Evolutionary conservation across 441 rosid species (phyloP), one percentile per base, ranked within the genome.

Genomic region (Breynia disticha): DNA sequence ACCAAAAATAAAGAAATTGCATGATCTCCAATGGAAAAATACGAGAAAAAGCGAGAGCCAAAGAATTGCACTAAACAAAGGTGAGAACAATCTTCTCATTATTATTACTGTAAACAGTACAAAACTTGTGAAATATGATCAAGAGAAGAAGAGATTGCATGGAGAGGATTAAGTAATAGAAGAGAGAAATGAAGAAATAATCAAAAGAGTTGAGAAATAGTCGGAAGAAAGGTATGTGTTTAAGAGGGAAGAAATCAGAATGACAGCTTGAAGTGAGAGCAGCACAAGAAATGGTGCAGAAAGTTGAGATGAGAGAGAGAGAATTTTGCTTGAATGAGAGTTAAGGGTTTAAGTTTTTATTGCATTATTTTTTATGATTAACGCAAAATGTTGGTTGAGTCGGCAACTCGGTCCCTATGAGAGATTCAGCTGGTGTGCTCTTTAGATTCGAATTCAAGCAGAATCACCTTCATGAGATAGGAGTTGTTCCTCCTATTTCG

Each of bases 1-100:
- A 11, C 4, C 16, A 28, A 11, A 19, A 32, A 28, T 28, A n/a
- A 56, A 50, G 47, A 47, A 59, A 50, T 41, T 52, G 43, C 53
- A 3, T 15, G 15, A 62, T 5, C 38, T 3, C 44, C 56, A 62
- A 16, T 47, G 49, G 11, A 60, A 65, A 3, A 67, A n/a, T 5
- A 72, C 41, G 18, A 64, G 43, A 17, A 57, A 48, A 44, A 71
- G 45, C 16, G 60, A 68, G 43, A 69, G 47, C 15, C 54, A 60
- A 49, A 70, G 60, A 70, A 63, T 46, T 18, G 37, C 0, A 32
- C 5, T 50, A 35, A 60, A 37, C 18, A 42, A 42, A 46, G 7
- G 38, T 1, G 28, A 62, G 7, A 50, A 35, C 15, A 37, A 18
- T 51, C 62, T 28, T 28, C n/a, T 41, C 44, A 41, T 15, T 15